Evolutionary conservation across 257 asterid species (phyloP).

Genomic region (Datura wrightii): DNA sequence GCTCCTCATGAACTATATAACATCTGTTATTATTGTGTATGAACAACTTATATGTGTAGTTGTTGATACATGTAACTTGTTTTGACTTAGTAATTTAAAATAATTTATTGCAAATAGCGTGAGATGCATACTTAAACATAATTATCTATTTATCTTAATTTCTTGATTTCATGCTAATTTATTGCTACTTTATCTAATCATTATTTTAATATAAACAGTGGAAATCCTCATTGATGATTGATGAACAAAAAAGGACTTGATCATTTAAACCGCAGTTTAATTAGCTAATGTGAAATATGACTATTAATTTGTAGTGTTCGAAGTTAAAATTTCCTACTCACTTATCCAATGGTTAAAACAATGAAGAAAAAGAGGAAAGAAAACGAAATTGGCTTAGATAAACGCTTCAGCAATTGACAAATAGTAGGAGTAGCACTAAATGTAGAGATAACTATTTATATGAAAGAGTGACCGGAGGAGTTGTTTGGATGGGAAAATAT

Average conservation of each 20-base stretch:
- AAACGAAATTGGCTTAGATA: too few relatives aligned
- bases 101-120: not conserved
- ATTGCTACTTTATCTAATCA: too few relatives aligned
- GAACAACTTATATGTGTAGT: not conserved
- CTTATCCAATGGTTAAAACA: not conserved
- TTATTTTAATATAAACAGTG: too few relatives aligned
- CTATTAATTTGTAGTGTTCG: not conserved
- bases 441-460: not conserved
- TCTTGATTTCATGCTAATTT: too few relatives aligned
- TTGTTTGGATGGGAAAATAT: too few relatives aligned
- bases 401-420: not conserved
- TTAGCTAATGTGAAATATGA: not conserved
- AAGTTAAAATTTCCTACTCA: not conserved
- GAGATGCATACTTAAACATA: not conserved
- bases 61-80: not conserved
- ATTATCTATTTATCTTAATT: too few relatives aligned
- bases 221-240: too few relatives aligned
- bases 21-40: not conserved
- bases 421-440: not conserved
- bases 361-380: too few relatives aligned
- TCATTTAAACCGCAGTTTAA: too few relatives aligned
- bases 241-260: too few relatives aligned
- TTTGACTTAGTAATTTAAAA: not conserved
- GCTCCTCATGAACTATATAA: too few relatives aligned
- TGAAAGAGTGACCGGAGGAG: too few relatives aligned